Evolutionary conservation across 192 early-diverging fungal species (phyloP).

Genomic region (Coemansia pectinata): DNA sequence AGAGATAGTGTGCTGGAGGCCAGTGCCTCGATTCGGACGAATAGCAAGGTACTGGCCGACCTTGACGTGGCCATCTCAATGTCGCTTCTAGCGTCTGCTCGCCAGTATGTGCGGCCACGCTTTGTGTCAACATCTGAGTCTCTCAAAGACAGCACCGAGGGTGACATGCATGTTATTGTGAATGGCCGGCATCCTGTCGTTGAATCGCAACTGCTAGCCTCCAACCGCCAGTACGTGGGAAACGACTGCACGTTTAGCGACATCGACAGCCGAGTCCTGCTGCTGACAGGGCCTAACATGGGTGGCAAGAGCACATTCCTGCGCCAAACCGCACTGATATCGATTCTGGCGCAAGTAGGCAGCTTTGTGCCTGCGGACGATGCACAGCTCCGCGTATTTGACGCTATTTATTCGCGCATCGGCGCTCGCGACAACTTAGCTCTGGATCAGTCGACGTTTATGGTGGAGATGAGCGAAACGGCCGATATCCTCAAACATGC

Average conservation of each 20-base stretch:
- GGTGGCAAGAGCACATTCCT: conserved; percentile 87
- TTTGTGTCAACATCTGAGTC: conserved; percentile 7
- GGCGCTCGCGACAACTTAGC: conserved; percentile 71
- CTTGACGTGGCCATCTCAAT: conserved; percentile 69
- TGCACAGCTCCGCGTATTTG: conserved; percentile 68
- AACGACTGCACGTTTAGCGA: conserved; percentile 58
- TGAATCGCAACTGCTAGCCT: conserved; percentile 54
- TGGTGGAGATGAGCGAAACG: conserved; percentile 87
- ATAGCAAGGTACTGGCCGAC: conserved; percentile 64
- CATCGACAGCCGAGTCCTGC: conserved; percentile 42
- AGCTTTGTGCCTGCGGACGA: conserved; percentile 81
- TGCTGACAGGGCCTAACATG: conserved; percentile 70
- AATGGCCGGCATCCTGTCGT: conserved; percentile 66
- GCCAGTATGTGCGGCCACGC: conserved; percentile 60
- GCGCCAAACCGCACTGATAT: conserved; percentile 74
- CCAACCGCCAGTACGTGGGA: conserved; percentile 56
- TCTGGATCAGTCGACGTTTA: conserved; percentile 76
- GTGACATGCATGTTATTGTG: conserved; percentile 14
- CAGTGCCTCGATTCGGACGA: conserved; percentile 59
- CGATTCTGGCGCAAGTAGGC: conserved; percentile 83
- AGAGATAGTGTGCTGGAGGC: conserved; percentile 54
- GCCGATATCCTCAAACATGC: conserved; percentile 76
- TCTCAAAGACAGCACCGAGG: not conserved
- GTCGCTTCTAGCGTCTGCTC: conserved; percentile 57
- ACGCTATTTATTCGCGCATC: conserved; percentile 75